Conservation (phyloP, 208 protist genomes). For the Acanthamoeba culbertsoni region DNA sequence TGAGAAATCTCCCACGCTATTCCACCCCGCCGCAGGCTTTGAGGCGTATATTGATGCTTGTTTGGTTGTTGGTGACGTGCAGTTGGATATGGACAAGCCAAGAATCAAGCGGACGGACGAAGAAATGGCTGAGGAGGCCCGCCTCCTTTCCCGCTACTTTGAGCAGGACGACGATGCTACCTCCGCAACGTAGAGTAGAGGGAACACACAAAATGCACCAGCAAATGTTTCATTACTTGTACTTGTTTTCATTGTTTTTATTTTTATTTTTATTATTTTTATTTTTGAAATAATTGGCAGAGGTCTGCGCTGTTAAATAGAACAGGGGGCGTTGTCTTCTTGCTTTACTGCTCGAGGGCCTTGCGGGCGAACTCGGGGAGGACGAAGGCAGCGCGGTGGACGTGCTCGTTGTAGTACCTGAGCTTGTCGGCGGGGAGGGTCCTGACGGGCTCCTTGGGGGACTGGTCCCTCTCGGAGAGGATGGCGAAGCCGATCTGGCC, state of each 20-base stretch:
- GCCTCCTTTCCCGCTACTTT: conserved; percentile 32
- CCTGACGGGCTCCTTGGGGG: conserved; percentile 20
- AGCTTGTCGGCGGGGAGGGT: conserved; percentile 55
- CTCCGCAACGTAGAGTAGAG: background rate
- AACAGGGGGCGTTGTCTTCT: background rate
- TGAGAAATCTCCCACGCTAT: background rate
- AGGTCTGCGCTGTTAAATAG: too few species aligned
- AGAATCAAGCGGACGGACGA: conserved; percentile 60
- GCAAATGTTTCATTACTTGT: too few species aligned
- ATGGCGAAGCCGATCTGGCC: conserved; percentile 82
- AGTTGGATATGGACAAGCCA: conserved; percentile 68
- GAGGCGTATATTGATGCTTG: too few species aligned
- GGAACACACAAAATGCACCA: too few species aligned
- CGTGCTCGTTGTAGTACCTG: conserved; percentile 79
- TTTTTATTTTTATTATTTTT: too few species aligned
- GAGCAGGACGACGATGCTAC: background rate
- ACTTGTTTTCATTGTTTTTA: too few species aligned
- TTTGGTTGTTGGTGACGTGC: background rate
- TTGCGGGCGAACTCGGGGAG: conserved; percentile 79
- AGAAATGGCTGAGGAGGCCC: conserved; percentile 72
- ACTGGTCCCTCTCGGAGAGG: conserved; percentile 35
- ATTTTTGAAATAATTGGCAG: too few species aligned
- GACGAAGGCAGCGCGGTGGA: conserved; percentile 80
- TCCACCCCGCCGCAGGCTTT: background rate
- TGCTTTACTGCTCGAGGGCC: conserved; percentile 49